Evolutionary conservation across 129 eudicot species (phyloP).

Genomic region (Flaveria linearis): DNA sequence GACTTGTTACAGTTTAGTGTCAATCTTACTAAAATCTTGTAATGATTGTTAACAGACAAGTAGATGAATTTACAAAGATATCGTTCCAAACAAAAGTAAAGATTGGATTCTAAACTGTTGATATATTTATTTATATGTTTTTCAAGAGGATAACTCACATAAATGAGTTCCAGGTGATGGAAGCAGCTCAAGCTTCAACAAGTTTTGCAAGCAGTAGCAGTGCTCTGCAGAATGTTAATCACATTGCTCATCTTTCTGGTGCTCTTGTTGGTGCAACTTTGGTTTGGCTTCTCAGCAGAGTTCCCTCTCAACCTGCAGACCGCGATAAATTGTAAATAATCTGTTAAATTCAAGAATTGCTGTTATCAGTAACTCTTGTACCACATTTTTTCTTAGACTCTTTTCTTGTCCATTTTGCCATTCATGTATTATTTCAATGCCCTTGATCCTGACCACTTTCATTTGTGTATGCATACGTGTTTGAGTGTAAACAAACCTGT

Average conservation of each 20-base stretch:
- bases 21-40: background rate
- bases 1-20: background rate
- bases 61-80: background rate
- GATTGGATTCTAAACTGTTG: background rate
- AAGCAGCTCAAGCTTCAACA: slow-evolving; percentile 94
- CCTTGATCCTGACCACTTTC: background rate
- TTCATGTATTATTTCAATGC: slow-evolving; percentile 17
- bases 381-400: background rate
- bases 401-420: slow-evolving; percentile 14
- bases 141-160: background rate
- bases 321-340: slow-evolving; percentile 33
- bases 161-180: slow-evolving; percentile 69
- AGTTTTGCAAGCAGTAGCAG: slow-evolving; percentile 55
- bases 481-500: slow-evolving; percentile 12
- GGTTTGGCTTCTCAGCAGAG: slow-evolving; percentile 79
- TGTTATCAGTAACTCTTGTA: background rate
- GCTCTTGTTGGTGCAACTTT: slow-evolving; percentile 83
- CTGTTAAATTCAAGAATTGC: background rate
- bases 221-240: slow-evolving; percentile 74
- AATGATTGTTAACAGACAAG: background rate
- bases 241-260: slow-evolving; percentile 93
- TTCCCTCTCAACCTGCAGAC: slow-evolving; percentile 58
- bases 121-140: background rate
- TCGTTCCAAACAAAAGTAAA: background rate
- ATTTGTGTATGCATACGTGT: background rate